These are phyloP conservation scores for Phalaenopsis equestris DNA, from an alignment of 106 monocot species.

Conservation along the genomic window DNA sequence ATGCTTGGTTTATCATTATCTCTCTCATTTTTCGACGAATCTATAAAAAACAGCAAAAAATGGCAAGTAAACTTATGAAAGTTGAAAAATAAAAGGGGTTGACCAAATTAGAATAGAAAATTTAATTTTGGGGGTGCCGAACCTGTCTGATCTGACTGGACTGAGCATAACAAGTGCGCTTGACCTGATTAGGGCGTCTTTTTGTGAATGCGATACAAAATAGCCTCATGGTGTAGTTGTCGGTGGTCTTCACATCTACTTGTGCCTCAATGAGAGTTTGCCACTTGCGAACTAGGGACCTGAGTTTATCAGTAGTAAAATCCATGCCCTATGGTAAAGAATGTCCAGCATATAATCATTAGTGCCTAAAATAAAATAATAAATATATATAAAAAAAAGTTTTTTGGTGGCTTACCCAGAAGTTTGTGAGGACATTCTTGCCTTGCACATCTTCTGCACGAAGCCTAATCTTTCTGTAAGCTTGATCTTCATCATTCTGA, in stretches of 20 bases:
- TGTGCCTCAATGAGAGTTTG: conserved; percentile 88
- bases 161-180: conserved; percentile 85
- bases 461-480: conserved; percentile 80
- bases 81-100: not conserved
- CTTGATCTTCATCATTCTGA: conserved; percentile 82
- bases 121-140: too few species aligned
- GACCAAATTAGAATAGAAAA: too few species aligned
- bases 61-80: not conserved
- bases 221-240: conserved; percentile 65
- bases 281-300: conserved; percentile 82
- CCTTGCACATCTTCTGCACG: conserved; percentile 85
- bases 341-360: not conserved
- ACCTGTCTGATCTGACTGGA: conserved; percentile 82
- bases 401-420: conserved; percentile 47
- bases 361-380: not conserved
- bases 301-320: conserved; percentile 82
- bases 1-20: conserved; percentile 68
- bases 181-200: conserved; percentile 79
- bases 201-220: conserved; percentile 90
- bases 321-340: conserved; percentile 51
- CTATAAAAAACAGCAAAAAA: conserved; percentile 12
- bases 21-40: conserved; percentile 80
- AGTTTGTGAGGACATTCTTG: conserved; percentile 88
- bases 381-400: too few species aligned
- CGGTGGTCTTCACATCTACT: conserved; percentile 92